Evolutionary conservation across 2,329 filamentous ascomycete species (phyloP).

Genomic region (Trichoderma breve): DNA sequence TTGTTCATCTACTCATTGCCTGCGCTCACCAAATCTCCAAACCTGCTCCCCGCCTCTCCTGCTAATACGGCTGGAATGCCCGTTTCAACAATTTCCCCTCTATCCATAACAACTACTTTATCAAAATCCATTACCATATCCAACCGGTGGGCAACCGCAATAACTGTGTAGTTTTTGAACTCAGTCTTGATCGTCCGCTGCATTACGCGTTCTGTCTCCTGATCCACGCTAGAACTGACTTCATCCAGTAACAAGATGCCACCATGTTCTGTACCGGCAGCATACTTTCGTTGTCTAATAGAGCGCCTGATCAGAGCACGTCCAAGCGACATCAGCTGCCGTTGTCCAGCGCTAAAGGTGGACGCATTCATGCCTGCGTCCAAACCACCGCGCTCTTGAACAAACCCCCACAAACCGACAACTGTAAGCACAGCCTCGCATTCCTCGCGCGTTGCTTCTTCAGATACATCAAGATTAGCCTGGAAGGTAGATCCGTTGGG

Average conservation of each 20-base stretch:
- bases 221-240: not conserved
- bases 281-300: not conserved
- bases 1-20: not conserved
- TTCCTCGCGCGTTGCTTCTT: not conserved
- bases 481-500: not conserved
- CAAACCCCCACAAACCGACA: slow-evolving; percentile 37
- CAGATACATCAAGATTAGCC: not conserved
- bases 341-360: slow-evolving; percentile 56
- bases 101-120: not conserved
- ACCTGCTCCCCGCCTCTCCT: not conserved
- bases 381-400: slow-evolving; percentile 37
- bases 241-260: not conserved
- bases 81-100: not conserved
- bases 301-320: slow-evolving; percentile 50
- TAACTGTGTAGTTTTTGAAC: not conserved
- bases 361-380: slow-evolving; percentile 43
- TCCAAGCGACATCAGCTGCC: slow-evolving; percentile 62
- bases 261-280: not conserved
- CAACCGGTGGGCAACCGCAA: not conserved
- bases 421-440: not conserved
- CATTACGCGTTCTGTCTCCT: not conserved
- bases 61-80: not conserved
- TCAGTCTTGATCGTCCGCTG: not conserved
- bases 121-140: not conserved
- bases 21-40: not conserved